Evolutionary conservation across 2,329 filamentous ascomycete genomes (phyloP), one percentile per base, ranked within the genome.

Genomic region (Botrytis tulipae): DNA sequence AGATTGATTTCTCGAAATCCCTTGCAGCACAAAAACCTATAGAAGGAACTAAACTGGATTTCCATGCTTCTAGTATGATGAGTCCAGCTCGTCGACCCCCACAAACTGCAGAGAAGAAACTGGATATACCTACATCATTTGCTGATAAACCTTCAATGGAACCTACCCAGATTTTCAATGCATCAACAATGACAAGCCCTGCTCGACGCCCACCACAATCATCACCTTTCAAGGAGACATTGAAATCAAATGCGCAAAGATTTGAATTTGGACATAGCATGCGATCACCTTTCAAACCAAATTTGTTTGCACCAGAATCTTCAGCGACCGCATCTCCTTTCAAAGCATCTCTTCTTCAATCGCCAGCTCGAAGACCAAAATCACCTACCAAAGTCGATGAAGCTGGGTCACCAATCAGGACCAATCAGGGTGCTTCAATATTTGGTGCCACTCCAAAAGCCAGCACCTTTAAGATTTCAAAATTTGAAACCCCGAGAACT

Each of bases 51-150:
- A 74, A 72, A 2, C 81, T 83, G 10, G 84, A 86, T 67, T 77
- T 82, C 0, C 78, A 79, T 37, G 77, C 81, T 6, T 80, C 84
- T 1, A 81, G 84, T 20, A 80, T 90, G 61, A 83, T 81, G 32
- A 90, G 88, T 62, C 88, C 89, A 3, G 86, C 88, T n/a, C 86
- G 87, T 72, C 84, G 88, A 42, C 83, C 84, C 14, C 84, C 87
- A 2, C 78, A 84, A 8, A 62, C 51, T 46, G 72, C 79, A 1
- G 78, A 79, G 57, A 83, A 82, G 75, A 84, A 83, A 67, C 74
- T 78, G 46, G 83, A 84, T 65, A 79, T 81, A 67, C 77, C 79
- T 20, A 78, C 75, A 35, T 80, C 80, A 12, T 77, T 80, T 37
- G 76, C 77, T 7, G 78, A 78, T 37, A 82, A 81, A 22, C 48